Evolutionary conservation across 257 asterid species (phyloP), one percentile per base, ranked within the genome.

Genomic region (Solanum dulcamara): DNA sequence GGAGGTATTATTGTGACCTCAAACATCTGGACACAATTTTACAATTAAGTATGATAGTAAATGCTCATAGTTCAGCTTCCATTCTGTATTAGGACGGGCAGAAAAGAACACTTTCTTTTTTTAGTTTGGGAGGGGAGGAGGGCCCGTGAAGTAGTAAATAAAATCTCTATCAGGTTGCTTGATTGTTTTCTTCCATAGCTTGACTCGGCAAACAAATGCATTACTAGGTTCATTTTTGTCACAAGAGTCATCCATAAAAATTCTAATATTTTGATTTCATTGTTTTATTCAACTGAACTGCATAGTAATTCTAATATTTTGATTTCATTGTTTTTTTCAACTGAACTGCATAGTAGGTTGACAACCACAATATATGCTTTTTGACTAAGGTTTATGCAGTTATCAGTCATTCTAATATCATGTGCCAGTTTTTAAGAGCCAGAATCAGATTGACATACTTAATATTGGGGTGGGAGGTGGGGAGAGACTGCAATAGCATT

Each of bases 1-100:
- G 85, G 98, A 96, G 96, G 99, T 94, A 81, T 57, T 64, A 80
- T 37, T 64, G 83, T 83, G 75, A 37, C 80, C 26, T 33, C 46
- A 62, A 84, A 79, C 75, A 26, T 83, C 64, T 46, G 59, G 14
- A 10, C 82, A 26, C 24, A 42, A 42, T 46, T 48, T 44, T 46
- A 26, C 82, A 28, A 26, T 77, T 77, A 77, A 79, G 40, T 42
- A 28, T 46, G 28, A 79, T 10, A 30, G 24, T 48, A 17, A 44
- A 75, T 24, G 81, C 37, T 79, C n/a, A 4, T 3, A 70, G 8
- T 59, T 28, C 59, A 24, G 11, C 38, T 75, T 44, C 38, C 38
- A 24, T 75, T 44, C 33, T 42, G 57, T 42, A 59, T 3, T 32
- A 66, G 24, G 74, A 22, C 35, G 42, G 57, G 57, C n/a, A n/a